Conservation (phyloP, 2,329 filamentous ascomycete species). For the Pseudogymnoascus sp. region DNA sequence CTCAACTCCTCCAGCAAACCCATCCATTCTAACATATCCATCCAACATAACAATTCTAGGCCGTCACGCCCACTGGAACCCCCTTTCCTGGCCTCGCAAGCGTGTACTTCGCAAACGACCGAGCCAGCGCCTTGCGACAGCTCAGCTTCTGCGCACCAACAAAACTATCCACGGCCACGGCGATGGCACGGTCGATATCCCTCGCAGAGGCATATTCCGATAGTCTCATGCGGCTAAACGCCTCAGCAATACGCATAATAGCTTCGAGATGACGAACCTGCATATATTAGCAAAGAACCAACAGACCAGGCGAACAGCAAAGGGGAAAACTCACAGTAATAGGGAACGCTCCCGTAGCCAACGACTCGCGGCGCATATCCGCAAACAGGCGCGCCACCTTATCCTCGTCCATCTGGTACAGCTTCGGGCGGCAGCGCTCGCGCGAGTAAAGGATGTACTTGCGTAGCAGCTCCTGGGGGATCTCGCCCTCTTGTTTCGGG, state of each 20-base stretch:
- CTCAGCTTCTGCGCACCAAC: slow-evolving; percentile 94
- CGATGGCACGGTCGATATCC: slow-evolving; percentile 95
- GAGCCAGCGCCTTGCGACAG: slow-evolving; percentile 89
- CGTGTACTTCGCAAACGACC: slow-evolving; percentile 94
- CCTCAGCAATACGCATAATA: slow-evolving; percentile 89
- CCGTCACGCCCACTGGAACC: neutral
- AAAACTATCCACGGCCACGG: slow-evolving; percentile 92
- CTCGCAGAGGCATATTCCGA: slow-evolving; percentile 85
- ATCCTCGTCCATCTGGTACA: slow-evolving; percentile 97
- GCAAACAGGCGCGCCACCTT: slow-evolving; percentile 91
- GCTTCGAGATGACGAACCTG: slow-evolving; percentile 96
- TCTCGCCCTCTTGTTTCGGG: slow-evolving; percentile 57
- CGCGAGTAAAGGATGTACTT: slow-evolving; percentile 97
- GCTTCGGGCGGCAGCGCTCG: slow-evolving; percentile 80
- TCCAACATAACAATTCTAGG: neutral
- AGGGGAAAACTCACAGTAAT: slow-evolving; percentile 68
- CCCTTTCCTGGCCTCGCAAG: slow-evolving; percentile 31
- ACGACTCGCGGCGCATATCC: slow-evolving; percentile 87
- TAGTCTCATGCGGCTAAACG: slow-evolving; percentile 97
- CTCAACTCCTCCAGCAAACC: slow-evolving; percentile 6
- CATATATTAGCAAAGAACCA: slow-evolving; percentile 12
- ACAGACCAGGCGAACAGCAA: neutral
- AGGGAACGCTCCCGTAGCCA: slow-evolving; percentile 92
- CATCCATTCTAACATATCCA: neutral
- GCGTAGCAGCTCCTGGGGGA: slow-evolving; percentile 80